These are phyloP conservation scores for Haplographium delicatum DNA, from an alignment of 495 filamentous ascomycete genomes.

Conservation along the genomic window DNA sequence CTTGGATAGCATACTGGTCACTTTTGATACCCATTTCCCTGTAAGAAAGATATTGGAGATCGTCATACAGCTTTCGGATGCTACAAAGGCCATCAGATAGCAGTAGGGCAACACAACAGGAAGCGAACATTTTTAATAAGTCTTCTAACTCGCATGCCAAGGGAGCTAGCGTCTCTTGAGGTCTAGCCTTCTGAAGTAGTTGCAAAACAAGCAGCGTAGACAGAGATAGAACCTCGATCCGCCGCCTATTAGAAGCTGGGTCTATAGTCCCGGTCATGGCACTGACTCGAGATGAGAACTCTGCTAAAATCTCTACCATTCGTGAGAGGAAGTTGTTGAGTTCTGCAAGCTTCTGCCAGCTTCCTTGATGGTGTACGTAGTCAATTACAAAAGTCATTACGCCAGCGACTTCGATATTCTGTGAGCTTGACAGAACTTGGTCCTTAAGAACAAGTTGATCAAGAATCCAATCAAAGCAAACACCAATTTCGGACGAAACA, in stretches of 20 bases:
- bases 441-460: conserved; percentile 32
- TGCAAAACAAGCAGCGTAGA: conserved; percentile 27
- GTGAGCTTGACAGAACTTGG: background rate
- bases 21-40: conserved; percentile 64
- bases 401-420: conserved; percentile 19
- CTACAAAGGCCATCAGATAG: conserved; percentile 42
- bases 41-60: conserved; percentile 45
- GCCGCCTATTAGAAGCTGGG: conserved; percentile 2
- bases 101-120: conserved; percentile 35
- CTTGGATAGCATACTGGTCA: conserved; percentile 51
- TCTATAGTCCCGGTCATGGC: background rate
- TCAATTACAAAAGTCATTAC: conserved; percentile 26
- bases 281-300: conserved; percentile 10
- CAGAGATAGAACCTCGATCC: conserved; percentile 27
- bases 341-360: conserved; percentile 25
- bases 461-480: conserved; percentile 50
- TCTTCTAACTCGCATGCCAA: conserved; percentile 36
- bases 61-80: conserved; percentile 57
- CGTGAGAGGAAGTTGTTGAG: conserved; percentile 37
- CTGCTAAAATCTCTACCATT: conserved; percentile 38
- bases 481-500: conserved; percentile 62
- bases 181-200: conserved; percentile 32
- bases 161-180: conserved; percentile 22
- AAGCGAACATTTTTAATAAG: conserved; percentile 33
- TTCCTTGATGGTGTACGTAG: conserved; percentile 31